Base-by-base conservation (phyloP, 805 yeast species). In the Sugiyamaella lignohabitans region DNA sequence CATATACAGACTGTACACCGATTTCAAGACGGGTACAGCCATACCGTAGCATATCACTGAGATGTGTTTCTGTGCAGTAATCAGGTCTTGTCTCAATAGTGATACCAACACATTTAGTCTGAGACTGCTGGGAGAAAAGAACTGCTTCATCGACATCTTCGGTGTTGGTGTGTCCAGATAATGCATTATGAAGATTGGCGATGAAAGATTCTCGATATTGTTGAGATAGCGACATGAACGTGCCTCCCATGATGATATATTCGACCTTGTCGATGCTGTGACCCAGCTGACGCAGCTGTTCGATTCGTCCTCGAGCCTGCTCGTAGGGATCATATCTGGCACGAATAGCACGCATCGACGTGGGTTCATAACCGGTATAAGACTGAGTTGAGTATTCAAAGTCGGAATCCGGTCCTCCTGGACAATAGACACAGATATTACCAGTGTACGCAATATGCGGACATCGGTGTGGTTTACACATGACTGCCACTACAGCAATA, bases 381-480 rank as follows among this genome's bases (percentile, higher is more conserved):
- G 97, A 88, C 68, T 93, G 98, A 2, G 98, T 93, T 1, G 96
- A 87, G 66, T 93, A 93, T 64, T 93, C 98, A 62, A 93, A 93
- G 68, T 93, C 98, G 1, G 95, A 84, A 64, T 93, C 98, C 2
- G 98, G 98, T 1, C 98, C 98, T 50, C 98, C 98, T 3, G 98
- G 98, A 69, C 98, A 93, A 64, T 70, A 93, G 10, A 93, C 98
- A 71, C 98, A 93, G 52, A 93, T 93, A 62, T 93, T 93, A 52
- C 98, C 98, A 0, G 98, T 93, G 65, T 93, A 93, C 18, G 98
- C 98, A 59, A 93, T 93, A 66, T 93, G 98, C 22, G 98, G 98
- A 67, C 98, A 93, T 69, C 98, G 76, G 66, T 93, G 98, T 2
- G 98, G 98, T 66, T 93, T 93, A 71, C 97, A 89, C 98, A 93